These are phyloP conservation scores for Phoenix dactylifera DNA, from an alignment of 176 grass and related monocot species.

Conservation along the genomic window DNA sequence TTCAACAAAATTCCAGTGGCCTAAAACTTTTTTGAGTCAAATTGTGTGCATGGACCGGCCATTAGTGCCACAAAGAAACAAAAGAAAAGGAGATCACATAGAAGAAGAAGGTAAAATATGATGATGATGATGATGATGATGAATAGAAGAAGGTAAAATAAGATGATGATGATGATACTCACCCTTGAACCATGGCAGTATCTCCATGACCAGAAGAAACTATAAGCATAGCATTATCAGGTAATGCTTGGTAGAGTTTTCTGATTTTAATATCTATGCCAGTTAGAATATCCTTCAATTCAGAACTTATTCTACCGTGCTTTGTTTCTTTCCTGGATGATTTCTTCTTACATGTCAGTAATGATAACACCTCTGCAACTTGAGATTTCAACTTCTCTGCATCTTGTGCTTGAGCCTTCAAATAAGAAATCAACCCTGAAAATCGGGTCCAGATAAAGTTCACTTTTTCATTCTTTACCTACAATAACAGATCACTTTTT, in stretches of 20 bases:
- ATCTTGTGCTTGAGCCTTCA: slow-evolving; percentile 42
- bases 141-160: too few species aligned
- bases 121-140: too few species aligned
- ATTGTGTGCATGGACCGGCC: too few species aligned
- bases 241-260: slow-evolving; percentile 48
- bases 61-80: too few species aligned
- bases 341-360: slow-evolving; percentile 70
- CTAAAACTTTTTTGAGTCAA: too few species aligned
- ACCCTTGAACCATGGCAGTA: slow-evolving; percentile 88
- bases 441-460: slow-evolving; percentile 86
- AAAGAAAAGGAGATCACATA: too few species aligned
- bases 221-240: slow-evolving; percentile 64
- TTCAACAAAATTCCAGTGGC: too few species aligned
- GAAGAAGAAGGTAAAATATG: too few species aligned
- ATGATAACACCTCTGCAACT: slow-evolving; percentile 66
- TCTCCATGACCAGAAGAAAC: slow-evolving; percentile 89
- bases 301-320: slow-evolving; percentile 27
- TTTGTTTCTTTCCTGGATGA: slow-evolving; percentile 41
- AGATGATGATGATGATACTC: background rate
- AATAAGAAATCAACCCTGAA: slow-evolving; percentile 61
- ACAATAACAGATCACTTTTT: slow-evolving; percentile 16
- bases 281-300: slow-evolving; percentile 60
- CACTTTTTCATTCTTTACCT: slow-evolving; percentile 77
- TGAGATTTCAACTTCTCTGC: slow-evolving; percentile 46
- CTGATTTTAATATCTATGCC: slow-evolving; percentile 60